phyloP scores from a whole-genome alignment of 805 yeast genomes.

The Danielia reshetovae region DNA sequence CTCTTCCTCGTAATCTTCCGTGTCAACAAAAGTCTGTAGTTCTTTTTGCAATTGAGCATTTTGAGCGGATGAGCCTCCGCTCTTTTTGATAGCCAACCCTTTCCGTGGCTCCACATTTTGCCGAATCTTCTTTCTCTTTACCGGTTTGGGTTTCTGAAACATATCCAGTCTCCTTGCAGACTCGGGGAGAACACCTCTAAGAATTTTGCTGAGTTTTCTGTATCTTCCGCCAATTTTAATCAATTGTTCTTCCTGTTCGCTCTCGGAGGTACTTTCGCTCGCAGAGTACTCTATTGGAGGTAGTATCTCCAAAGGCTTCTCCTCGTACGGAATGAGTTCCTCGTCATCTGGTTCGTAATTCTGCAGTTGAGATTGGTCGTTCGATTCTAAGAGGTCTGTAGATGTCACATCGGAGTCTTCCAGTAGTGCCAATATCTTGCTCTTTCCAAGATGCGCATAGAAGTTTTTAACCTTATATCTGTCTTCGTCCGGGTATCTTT shows the following conservation, averaged over 20 bases:
- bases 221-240: constrained; percentile 17
- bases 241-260: constrained; percentile 12
- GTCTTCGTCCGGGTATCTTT: constrained; percentile 35
- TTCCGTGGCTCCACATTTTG: constrained; percentile 21
- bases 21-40: constrained; percentile 1
- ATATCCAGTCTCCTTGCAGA: constrained; percentile 32
- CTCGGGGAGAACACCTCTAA: constrained; percentile 38
- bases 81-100: constrained; percentile 35
- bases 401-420: constrained; percentile 8
- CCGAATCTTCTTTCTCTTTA: constrained; percentile 7
- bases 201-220: constrained; percentile 25
- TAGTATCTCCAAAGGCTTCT: constrained; percentile 4
- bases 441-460: constrained; percentile 32
- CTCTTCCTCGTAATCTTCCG: not conserved
- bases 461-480: constrained; percentile 36
- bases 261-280: not conserved
- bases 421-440: constrained; percentile 9
- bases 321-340: constrained; percentile 12
- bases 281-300: constrained; percentile 3
- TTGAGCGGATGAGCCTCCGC: constrained; percentile 2
- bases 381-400: not conserved
- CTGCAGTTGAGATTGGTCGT: constrained; percentile 6
- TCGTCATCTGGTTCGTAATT: constrained; percentile 5
- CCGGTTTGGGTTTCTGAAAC: constrained; percentile 8
- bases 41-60: constrained; percentile 9